These are phyloP conservation scores for Saccharomyces paradoxus DNA, from an alignment of 805 yeast species.

Conservation along the genomic window DNA sequence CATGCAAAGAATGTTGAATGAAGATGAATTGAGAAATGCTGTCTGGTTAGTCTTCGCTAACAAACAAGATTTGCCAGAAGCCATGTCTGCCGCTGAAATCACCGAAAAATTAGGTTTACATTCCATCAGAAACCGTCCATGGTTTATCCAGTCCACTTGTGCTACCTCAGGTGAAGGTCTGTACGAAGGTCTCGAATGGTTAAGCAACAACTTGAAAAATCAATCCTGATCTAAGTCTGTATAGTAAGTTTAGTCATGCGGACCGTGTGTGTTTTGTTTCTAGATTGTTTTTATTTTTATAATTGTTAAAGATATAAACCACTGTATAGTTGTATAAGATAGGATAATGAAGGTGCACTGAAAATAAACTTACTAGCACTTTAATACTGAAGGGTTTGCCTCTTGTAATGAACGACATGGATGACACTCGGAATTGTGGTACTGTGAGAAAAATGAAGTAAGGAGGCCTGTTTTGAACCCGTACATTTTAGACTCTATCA, in stretches of 20 bases:
- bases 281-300: neutral
- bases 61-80: constrained; percentile 98
- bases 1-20: constrained; percentile 95
- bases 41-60: constrained; percentile 92
- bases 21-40: constrained; percentile 96
- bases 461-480: neutral
- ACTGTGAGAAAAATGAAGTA: neutral
- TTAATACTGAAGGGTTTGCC: neutral
- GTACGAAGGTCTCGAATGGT: constrained; percentile 97
- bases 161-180: constrained; percentile 99
- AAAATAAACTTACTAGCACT: neutral
- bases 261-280: neutral
- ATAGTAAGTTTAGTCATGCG: neutral
- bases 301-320: neutral
- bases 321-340: neutral
- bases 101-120: constrained; percentile 95
- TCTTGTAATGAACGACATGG: neutral
- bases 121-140: constrained; percentile 95
- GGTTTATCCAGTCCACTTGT: constrained; percentile 98
- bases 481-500: neutral
- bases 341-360: neutral
- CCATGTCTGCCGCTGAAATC: constrained; percentile 98
- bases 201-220: constrained; percentile 81
- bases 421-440: neutral
- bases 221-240: constrained; percentile 31